phyloP scores from a whole-genome alignment of 495 filamentous ascomycete genomes.

The Parmelia sp. region DNA sequence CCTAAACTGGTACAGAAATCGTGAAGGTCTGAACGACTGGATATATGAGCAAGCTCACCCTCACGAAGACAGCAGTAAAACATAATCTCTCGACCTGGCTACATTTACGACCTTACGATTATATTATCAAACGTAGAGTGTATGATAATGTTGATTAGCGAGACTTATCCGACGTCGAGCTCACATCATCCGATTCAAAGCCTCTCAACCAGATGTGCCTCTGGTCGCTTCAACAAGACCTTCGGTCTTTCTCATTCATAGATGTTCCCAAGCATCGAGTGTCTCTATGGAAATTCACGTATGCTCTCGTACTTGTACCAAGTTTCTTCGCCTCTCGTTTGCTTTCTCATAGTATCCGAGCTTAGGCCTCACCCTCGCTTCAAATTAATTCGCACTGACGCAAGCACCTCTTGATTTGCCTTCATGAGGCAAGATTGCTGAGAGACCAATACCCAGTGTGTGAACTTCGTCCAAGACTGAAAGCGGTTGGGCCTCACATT shows the following conservation, averaged over 20 bases:
- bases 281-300: not conserved
- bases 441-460: not conserved
- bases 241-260: not conserved
- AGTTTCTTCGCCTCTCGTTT: not conserved
- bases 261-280: not conserved
- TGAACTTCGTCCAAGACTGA: not conserved
- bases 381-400: not conserved
- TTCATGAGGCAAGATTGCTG: not conserved
- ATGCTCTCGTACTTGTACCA: not conserved
- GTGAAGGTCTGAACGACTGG: conserved; percentile 89
- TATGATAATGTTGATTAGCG: not conserved
- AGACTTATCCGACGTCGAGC: not conserved
- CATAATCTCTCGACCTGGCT: not conserved
- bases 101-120: not conserved
- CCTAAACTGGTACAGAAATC: conserved; percentile 54
- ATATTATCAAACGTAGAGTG: not conserved
- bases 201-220: not conserved
- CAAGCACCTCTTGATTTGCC: not conserved
- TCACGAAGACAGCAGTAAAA: conserved; percentile 31
- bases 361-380: not conserved
- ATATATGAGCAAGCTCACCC: conserved; percentile 70
- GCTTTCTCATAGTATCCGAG: not conserved
- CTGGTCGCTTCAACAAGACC: not conserved
- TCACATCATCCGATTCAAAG: not conserved
- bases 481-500: not conserved